Percentiles rank a stretch among this genome's conserved stretches.
Evolutionary conservation across 371 early-diverging fungal species (phyloP).

Genomic region (Actinomortierella wolfii): DNA sequence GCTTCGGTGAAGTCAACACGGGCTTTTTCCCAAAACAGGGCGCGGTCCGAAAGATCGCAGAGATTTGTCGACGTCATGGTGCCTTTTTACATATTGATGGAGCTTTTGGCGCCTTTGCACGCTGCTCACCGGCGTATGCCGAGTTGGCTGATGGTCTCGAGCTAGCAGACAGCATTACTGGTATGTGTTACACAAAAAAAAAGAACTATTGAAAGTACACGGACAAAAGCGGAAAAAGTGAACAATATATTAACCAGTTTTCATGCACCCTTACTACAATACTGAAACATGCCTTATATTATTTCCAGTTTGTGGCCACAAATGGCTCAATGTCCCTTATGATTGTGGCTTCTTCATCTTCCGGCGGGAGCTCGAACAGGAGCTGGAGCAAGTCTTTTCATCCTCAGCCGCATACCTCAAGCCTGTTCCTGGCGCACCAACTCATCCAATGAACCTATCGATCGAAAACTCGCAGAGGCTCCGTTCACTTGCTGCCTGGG

Average conservation of each 20-base stretch:
- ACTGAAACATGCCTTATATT: too few relatives aligned
- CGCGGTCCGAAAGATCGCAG: constrained; percentile 14
- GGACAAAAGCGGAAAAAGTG: too few relatives aligned
- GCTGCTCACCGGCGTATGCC: constrained; percentile 33
- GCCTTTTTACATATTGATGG: constrained; percentile 45
- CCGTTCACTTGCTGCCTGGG: constrained; percentile 52
- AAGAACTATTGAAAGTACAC: too few relatives aligned
- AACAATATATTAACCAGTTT: too few relatives aligned
- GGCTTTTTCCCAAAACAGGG: constrained; percentile 33
- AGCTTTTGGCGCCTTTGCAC: constrained; percentile 43
- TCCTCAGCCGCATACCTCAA: constrained; percentile 35
- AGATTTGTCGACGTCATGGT: constrained; percentile 25
- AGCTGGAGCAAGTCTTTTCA: constrained; percentile 24
- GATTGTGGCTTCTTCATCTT: constrained; percentile 53
- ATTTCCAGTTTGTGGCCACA: constrained; percentile 40
- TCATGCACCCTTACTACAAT: too few relatives aligned
- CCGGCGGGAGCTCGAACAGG: constrained; percentile 30
- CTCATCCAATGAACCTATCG: constrained; percentile 46
- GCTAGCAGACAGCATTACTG: constrained; percentile 52
- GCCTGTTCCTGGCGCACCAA: constrained; percentile 11
- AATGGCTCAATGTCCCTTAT: constrained; percentile 59
- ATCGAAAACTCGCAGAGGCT: constrained; percentile 58
- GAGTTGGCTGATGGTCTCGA: constrained; percentile 42
- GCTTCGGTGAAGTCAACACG: constrained; percentile 45
- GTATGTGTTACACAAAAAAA: too few relatives aligned